Percentiles rank a stretch among this genome's conserved stretches.
phyloP scores from a whole-genome alignment of 2,329 filamentous ascomycete species.

The Alternaria conjuncta region DNA sequence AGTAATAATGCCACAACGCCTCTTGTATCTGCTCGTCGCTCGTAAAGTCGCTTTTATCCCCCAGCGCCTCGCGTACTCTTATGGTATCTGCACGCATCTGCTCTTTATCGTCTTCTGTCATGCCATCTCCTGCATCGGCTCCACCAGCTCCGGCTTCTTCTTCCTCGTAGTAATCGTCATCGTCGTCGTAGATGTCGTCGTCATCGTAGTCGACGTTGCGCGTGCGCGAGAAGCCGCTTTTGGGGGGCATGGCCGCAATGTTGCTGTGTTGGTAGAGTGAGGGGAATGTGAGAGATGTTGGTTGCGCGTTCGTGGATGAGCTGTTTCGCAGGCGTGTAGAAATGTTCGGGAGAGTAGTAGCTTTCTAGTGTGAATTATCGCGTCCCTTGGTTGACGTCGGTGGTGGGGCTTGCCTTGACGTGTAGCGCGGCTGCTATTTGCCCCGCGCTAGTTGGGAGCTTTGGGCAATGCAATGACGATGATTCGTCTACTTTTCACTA shows the following conservation, averaged over 20 bases:
- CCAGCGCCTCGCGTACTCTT: conserved; percentile 71
- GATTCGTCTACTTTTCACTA: background rate
- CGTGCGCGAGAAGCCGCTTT: conserved; percentile 51
- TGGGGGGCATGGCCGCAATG: conserved; percentile 31
- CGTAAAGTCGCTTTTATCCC: conserved; percentile 61
- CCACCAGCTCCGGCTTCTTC: conserved; percentile 33
- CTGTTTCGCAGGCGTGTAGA: background rate
- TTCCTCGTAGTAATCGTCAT: conserved; percentile 53
- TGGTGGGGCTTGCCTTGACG: conserved; percentile 21
- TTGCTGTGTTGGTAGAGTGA: too few species aligned
- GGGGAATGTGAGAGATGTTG: too few species aligned
- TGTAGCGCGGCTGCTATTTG: conserved; percentile 13
- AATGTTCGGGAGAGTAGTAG: background rate
- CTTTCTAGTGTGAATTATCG: conserved; percentile 2
- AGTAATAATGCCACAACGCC: conserved; percentile 94
- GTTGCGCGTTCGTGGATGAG: background rate
- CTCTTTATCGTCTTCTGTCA: conserved; percentile 46
- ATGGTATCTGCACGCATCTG: conserved; percentile 70
- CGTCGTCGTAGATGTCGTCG: conserved; percentile 61
- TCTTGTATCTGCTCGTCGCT: conserved; percentile 81
- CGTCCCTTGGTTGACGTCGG: conserved; percentile 12
- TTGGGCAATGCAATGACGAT: background rate
- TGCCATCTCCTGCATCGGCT: conserved; percentile 24
- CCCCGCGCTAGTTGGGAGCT: conserved; percentile 24
- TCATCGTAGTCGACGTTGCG: conserved; percentile 58